Percentiles rank a stretch among this genome's conserved stretches.
Conservation (phyloP, 371 early-diverging fungal species). For the Mortierella sp. region DNA sequence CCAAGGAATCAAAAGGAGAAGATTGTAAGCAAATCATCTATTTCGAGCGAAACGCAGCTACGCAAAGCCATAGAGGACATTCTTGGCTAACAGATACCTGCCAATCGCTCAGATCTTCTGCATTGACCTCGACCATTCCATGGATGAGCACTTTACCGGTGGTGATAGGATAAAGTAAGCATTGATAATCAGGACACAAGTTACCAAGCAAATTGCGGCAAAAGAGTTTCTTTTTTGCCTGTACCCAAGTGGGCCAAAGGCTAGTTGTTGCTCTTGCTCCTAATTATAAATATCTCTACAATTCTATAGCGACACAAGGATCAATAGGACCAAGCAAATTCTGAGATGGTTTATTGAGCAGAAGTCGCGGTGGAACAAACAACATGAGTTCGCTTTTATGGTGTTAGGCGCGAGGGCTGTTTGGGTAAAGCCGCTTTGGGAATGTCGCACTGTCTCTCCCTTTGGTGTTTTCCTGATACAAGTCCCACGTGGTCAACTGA, state of each 20-base stretch:
- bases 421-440: conserved; percentile 34
- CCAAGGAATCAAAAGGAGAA: conserved; percentile 21
- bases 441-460: not conserved
- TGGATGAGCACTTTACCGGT: conserved; percentile 41
- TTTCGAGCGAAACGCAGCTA: not conserved
- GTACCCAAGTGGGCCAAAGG: not conserved
- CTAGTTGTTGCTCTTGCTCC: not conserved
- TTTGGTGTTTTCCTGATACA: not conserved
- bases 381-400: conserved; percentile 56
- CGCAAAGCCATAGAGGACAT: not conserved
- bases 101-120: conserved; percentile 35
- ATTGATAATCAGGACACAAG: not conserved
- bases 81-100: no score
- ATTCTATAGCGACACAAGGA: conserved; percentile 37
- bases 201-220: not conserved
- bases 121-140: conserved; percentile 44
- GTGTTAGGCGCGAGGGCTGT: conserved; percentile 52
- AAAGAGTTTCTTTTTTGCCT: not conserved
- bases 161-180: conserved; percentile 30
- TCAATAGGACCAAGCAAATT: conserved; percentile 54
- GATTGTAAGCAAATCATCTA: conserved; percentile 25
- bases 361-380: conserved; percentile 50
- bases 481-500: no score
- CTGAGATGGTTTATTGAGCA: conserved; percentile 59
- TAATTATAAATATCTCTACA: not conserved